Percentiles rank a stretch among this genome's conserved stretches.
These are phyloP conservation scores for Dioscorea dumetorum DNA, from an alignment of 106 monocot species.

Conservation along the genomic window DNA sequence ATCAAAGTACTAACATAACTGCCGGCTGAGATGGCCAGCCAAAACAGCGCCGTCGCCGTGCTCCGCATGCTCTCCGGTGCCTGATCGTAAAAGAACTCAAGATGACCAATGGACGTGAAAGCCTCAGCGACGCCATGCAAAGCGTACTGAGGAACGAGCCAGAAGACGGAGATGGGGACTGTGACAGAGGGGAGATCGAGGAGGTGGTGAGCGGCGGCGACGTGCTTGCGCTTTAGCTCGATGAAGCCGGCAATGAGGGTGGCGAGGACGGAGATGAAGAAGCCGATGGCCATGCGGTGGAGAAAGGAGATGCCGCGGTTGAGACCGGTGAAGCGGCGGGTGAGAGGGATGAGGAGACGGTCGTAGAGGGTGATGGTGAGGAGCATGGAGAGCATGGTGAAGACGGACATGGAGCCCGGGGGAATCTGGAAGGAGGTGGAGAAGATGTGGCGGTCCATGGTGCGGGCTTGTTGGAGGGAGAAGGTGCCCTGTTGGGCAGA, in stretches of 20 bases:
- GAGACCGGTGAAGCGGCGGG: slow-evolving; percentile 58
- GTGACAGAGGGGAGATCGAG: slow-evolving; percentile 6
- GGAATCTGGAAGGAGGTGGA: slow-evolving; percentile 61
- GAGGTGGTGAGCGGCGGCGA: slow-evolving; percentile 22
- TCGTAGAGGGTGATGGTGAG: slow-evolving; percentile 72
- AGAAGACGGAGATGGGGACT: slow-evolving; percentile 51
- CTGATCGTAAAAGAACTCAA: slow-evolving; percentile 94
- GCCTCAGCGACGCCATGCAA: slow-evolving; percentile 68
- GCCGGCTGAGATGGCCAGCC: slow-evolving; percentile 68
- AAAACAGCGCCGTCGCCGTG: slow-evolving; percentile 65
- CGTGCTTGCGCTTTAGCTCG: slow-evolving; percentile 34
- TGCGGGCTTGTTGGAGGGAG: slow-evolving; percentile 72
- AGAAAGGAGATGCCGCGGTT: slow-evolving; percentile 68
- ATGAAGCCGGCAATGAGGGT: slow-evolving; percentile 58
- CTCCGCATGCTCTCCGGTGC: slow-evolving; percentile 92
- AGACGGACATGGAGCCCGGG: slow-evolving; percentile 78
- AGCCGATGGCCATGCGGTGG: slow-evolving; percentile 67
- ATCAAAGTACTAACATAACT: slow-evolving; percentile 61
- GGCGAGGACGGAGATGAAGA: slow-evolving; percentile 42
- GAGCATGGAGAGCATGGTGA: slow-evolving; percentile 66
- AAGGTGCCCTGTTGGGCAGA: slow-evolving; percentile 69
- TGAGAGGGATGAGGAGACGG: slow-evolving; percentile 55
- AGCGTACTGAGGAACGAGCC: slow-evolving; percentile 88
- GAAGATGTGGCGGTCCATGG: slow-evolving; percentile 83
- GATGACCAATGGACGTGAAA: slow-evolving; percentile 62